These are phyloP conservation scores for Neoscytalidium dimidiatum DNA, from an alignment of 2,329 filamentous ascomycete genomes.

Conservation along the genomic window DNA sequence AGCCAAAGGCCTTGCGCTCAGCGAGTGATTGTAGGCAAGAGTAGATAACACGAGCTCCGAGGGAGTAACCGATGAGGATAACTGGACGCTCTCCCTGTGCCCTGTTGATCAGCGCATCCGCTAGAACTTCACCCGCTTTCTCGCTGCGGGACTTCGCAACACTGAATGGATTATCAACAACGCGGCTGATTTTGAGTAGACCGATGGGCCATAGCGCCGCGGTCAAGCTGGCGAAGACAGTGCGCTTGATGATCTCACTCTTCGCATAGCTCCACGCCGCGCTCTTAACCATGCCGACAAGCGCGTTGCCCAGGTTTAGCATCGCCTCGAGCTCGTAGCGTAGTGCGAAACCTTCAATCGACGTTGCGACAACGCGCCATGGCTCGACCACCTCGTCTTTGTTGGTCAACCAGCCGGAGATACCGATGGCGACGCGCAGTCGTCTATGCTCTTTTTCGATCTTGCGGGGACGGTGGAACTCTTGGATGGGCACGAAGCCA, in stretches of 20 bases:
- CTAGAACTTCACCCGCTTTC: conserved; percentile 77
- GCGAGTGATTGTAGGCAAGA: conserved; percentile 77
- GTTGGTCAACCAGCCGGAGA: conserved; percentile 78
- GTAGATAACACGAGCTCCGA: conserved; percentile 81
- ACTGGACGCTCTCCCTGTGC: conserved; percentile 81
- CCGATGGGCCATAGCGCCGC: conserved; percentile 54
- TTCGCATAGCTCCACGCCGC: conserved; percentile 79
- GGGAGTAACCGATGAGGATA: conserved; percentile 77
- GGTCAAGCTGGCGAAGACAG: conserved; percentile 48
- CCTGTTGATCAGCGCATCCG: conserved; percentile 78
- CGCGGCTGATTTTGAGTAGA: conserved; percentile 50
- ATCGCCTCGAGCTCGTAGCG: conserved; percentile 81
- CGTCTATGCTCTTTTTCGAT: conserved; percentile 50
- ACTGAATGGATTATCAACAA: conserved; percentile 80
- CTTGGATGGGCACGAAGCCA: conserved; percentile 61
- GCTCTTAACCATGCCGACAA: conserved; percentile 76
- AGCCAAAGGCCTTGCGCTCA: conserved; percentile 75
- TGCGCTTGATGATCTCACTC: conserved; percentile 69
- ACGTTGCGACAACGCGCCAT: conserved; percentile 72
- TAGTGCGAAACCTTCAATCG: conserved; percentile 77
- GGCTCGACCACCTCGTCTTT: conserved; percentile 71
- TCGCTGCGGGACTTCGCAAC: conserved; percentile 75
- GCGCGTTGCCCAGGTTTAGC: conserved; percentile 73
- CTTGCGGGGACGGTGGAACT: conserved; percentile 37
- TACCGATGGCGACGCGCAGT: conserved; percentile 77